These are phyloP conservation scores for Microbotryum silenes-acaulis DNA, from an alignment of 1,284 basidiomycete genomes.

Conservation along the genomic window DNA sequence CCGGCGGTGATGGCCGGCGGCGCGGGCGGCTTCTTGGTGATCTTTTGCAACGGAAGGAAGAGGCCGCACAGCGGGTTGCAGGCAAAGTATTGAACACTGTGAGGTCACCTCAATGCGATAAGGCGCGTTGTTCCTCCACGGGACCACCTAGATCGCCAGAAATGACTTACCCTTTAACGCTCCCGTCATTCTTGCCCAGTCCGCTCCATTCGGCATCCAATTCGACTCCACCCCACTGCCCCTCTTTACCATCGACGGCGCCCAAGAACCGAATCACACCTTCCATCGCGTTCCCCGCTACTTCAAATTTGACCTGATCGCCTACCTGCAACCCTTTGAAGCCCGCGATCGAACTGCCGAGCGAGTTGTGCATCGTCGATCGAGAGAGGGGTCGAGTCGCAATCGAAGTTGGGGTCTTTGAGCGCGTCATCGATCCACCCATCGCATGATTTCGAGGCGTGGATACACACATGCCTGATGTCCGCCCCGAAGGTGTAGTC, in stretches of 20 bases:
- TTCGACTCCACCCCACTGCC: constrained; percentile 85
- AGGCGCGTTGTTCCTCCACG: no score
- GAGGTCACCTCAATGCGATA: background rate
- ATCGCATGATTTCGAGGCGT: no score
- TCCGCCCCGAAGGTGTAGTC: no score
- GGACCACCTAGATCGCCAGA: constrained; percentile 6
- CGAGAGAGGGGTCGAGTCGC: background rate
- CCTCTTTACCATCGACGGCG: constrained; percentile 73
- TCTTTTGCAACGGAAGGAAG: constrained; percentile 73
- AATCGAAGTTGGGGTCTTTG: background rate
- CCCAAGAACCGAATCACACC: constrained; percentile 71
- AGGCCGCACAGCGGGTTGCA: constrained; percentile 83
- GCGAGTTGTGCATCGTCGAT: background rate
- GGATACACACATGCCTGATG: no score
- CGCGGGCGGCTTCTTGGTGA: constrained; percentile 39
- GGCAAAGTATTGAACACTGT: constrained; percentile 70
- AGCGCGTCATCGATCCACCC: background rate
- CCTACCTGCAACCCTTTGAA: constrained; percentile 54
- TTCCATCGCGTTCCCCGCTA: constrained; percentile 62
- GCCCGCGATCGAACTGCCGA: background rate
- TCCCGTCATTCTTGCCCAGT: constrained; percentile 94
- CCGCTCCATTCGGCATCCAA: constrained; percentile 74
- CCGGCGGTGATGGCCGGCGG: constrained; percentile 56
- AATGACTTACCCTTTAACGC: constrained; percentile 67
- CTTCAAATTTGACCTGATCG: constrained; percentile 73